A percentile compares a stretch with the other conserved stretches of the same genome.
Conservation (phyloP, 441 rosid genomes). For the Eutrema salsugineum region DNA sequence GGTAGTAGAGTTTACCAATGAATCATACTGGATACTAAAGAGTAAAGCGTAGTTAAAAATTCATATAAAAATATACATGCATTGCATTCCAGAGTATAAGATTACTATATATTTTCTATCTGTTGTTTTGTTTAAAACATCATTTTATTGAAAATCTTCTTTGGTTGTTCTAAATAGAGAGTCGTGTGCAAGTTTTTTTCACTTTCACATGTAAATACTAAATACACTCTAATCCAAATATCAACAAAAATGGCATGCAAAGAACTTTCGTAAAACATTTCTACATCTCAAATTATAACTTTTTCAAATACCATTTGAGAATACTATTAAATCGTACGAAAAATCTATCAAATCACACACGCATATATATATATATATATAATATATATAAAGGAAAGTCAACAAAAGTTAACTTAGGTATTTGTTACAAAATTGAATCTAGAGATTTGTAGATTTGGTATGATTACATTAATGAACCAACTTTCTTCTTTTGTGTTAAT, state of each 20-base stretch:
- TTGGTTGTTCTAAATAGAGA: background rate
- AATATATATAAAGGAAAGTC: background rate
- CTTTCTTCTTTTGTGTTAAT: conserved; percentile 26
- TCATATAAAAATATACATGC: background rate
- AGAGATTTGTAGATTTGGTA: background rate
- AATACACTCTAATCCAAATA: background rate
- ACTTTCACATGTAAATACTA: background rate
- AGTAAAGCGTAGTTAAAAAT: background rate
- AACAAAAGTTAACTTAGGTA: conserved; percentile 3
- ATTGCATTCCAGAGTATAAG: background rate
- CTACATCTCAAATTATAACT: background rate
- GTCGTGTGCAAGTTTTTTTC: background rate
- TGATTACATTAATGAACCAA: conserved; percentile 23
- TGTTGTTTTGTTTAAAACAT: background rate
- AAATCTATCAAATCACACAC: background rate
- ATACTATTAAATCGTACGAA: background rate
- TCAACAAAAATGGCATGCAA: background rate
- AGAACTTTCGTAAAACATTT: background rate
- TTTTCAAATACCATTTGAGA: background rate
- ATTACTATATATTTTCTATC: background rate
- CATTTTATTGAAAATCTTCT: background rate
- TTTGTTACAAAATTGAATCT: conserved; percentile 8
- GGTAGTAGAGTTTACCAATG: background rate
- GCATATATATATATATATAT: background rate
- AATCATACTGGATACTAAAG: background rate